Evolutionary conservation across 495 filamentous ascomycete genomes (phyloP), one percentile per base, ranked within the genome.

Genomic region (Staphylotrichum tortipilum): DNA sequence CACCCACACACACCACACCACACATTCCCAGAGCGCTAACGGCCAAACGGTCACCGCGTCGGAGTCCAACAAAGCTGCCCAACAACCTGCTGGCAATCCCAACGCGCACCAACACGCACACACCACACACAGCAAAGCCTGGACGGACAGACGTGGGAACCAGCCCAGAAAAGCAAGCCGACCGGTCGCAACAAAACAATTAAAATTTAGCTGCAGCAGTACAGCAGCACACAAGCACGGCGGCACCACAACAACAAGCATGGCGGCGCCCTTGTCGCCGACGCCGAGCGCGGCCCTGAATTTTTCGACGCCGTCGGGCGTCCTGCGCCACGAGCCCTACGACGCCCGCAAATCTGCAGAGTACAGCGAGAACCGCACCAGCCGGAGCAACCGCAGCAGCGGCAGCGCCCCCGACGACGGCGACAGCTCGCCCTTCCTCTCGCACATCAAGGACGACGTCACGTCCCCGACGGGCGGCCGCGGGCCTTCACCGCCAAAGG

Each of bases 181-280:
- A 44, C 41, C 8, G 3, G 29, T 22, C 28, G 33, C 26, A 11
- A 33, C 26, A 31, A 28, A 17, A 15, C 41, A 17, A 31, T 44
- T 33, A n/a, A n/a, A n/a, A n/a, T n/a, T n/a, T n/a, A n/a, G n/a
- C n/a, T n/a, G n/a, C n/a, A n/a, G n/a, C n/a, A n/a, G n/a, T n/a
- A n/a, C n/a, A n/a, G n/a, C n/a, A n/a, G n/a, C n/a, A n/a, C n/a
- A n/a, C n/a, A n/a, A n/a, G n/a, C n/a, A n/a, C n/a, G n/a, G n/a
- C n/a, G n/a, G n/a, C n/a, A n/a, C n/a, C n/a, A n/a, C n/a, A n/a
- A n/a, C n/a, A n/a, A n/a, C 24, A 26, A 53, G 14, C 35, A 69
- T 69, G 63, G 60, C 66, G 52, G 57, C 53, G 49, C 68, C 70
- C 33, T 58, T 70, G 29, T 65, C 67, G 49, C 63, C 63, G 37